These are phyloP conservation scores for Blastobotrys aristatus DNA, from an alignment of 1,139 yeast genomes.

Conservation along the genomic window DNA sequence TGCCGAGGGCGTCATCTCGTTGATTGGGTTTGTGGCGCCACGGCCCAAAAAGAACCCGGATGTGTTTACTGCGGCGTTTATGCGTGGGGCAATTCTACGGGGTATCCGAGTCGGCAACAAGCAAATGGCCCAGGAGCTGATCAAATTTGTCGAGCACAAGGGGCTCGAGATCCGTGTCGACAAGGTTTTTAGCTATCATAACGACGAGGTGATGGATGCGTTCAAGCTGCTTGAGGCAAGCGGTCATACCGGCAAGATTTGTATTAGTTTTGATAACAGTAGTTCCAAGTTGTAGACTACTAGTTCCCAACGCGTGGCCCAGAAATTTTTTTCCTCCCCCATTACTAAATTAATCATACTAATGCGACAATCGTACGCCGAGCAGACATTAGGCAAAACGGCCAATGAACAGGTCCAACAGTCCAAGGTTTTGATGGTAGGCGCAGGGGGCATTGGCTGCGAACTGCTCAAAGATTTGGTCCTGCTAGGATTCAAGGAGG, in stretches of 20 bases:
- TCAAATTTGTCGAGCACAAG: slow-evolving; percentile 16
- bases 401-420: slow-evolving; percentile 16
- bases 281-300: background rate
- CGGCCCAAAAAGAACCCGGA: slow-evolving; percentile 16
- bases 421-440: slow-evolving; percentile 67
- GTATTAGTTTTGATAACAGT: slow-evolving; percentile 6
- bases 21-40: slow-evolving; percentile 18
- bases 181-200: slow-evolving; percentile 14
- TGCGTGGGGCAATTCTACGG: slow-evolving; percentile 14
- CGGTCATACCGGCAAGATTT: slow-evolving; percentile 19
- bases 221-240: slow-evolving; percentile 15
- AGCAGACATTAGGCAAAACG: slow-evolving; percentile 19
- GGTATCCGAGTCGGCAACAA: slow-evolving; percentile 19
- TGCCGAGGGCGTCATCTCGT: slow-evolving; percentile 16
- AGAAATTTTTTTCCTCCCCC: background rate
- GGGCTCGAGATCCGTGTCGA: slow-evolving; percentile 17
- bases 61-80: slow-evolving; percentile 10
- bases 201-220: slow-evolving; percentile 16
- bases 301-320: background rate
- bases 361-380: slow-evolving; percentile 14
- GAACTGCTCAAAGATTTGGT: slow-evolving; percentile 84
- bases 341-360: background rate
- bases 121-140: slow-evolving; percentile 14
- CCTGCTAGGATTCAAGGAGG: slow-evolving; percentile 78
- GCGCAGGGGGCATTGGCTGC: slow-evolving; percentile 99